phyloP scores from a whole-genome alignment of 2,329 filamentous ascomycete genomes.

The Talaromyces marneffei region DNA sequence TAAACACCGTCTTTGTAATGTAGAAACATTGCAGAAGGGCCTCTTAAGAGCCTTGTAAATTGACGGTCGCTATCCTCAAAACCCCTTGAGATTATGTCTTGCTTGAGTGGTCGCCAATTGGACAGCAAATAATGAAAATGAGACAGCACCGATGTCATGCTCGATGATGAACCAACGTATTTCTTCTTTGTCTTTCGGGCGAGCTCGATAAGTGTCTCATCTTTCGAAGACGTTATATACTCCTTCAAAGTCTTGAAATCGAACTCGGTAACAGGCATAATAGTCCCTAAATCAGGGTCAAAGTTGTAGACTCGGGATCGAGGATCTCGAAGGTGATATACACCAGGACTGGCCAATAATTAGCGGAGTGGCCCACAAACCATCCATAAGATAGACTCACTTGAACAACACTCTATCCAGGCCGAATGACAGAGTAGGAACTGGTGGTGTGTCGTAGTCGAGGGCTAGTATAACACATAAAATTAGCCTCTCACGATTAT shows the following conservation, averaged over 20 bases:
- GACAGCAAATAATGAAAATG: slow-evolving; percentile 95
- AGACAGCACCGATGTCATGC: slow-evolving; percentile 79
- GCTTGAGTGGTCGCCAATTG: slow-evolving; percentile 68
- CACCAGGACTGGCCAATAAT: slow-evolving; percentile 54
- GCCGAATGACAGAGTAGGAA: slow-evolving; percentile 64
- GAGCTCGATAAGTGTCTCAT: slow-evolving; percentile 63
- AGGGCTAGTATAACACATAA: slow-evolving; percentile 24
- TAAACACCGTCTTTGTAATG: slow-evolving; percentile 79
- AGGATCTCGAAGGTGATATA: slow-evolving; percentile 85
- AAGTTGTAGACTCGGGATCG: slow-evolving; percentile 91
- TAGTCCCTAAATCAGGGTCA: slow-evolving; percentile 83
- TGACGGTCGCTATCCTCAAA: slow-evolving; percentile 58
- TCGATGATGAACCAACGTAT: slow-evolving; percentile 93
- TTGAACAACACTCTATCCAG: slow-evolving; percentile 94
- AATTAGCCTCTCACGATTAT: not conserved
- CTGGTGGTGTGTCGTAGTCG: slow-evolving; percentile 44
- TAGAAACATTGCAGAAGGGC: slow-evolving; percentile 75
- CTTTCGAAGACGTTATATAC: slow-evolving; percentile 89
- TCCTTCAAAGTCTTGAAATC: slow-evolving; percentile 80
- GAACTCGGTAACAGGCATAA: slow-evolving; percentile 91
- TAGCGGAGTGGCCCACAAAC: not conserved
- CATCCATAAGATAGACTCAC: slow-evolving; percentile 28
- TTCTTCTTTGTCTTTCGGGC: slow-evolving; percentile 63
- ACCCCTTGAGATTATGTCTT: slow-evolving; percentile 58
- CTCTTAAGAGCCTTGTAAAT: slow-evolving; percentile 67